These are phyloP conservation scores for Firmiana major DNA, from an alignment of 345 rosid species.

Conservation along the genomic window DNA sequence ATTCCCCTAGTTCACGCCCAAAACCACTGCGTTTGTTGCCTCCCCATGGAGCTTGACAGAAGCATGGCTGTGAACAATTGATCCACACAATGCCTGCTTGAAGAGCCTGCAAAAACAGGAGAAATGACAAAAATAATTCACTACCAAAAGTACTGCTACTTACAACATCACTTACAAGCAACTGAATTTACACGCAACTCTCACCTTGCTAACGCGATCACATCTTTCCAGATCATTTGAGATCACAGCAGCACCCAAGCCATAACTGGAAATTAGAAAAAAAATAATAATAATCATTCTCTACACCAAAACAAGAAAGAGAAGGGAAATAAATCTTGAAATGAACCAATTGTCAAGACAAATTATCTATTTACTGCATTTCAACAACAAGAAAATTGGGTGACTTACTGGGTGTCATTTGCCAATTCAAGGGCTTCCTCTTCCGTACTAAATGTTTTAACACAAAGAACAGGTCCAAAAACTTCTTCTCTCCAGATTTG, in stretches of 20 bases:
- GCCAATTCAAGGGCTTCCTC: slow-evolving; percentile 96
- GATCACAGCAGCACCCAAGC: slow-evolving; percentile 83
- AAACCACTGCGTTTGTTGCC: slow-evolving; percentile 94
- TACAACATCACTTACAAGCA: background rate
- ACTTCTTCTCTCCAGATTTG: slow-evolving; percentile 99
- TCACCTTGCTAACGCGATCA: slow-evolving; percentile 86
- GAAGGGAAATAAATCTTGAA: background rate
- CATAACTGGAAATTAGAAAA: slow-evolving; percentile 44
- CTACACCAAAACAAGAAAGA: background rate
- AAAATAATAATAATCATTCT: background rate
- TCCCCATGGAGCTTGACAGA: slow-evolving; percentile 98
- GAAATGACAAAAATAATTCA: slow-evolving; percentile 1
- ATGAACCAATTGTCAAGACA: background rate
- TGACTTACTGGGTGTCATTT: slow-evolving; percentile 83
- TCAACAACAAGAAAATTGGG: background rate
- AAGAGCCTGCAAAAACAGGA: slow-evolving; percentile 48
- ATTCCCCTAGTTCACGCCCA: slow-evolving; percentile 96
- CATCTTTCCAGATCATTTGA: slow-evolving; percentile 90
- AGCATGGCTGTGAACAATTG: slow-evolving; percentile 98
- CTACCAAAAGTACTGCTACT: background rate
- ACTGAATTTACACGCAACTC: slow-evolving; percentile 13
- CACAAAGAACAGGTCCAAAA: slow-evolving; percentile 89
- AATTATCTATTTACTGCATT: slow-evolving; percentile 2
- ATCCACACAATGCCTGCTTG: slow-evolving; percentile 91
- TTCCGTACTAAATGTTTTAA: slow-evolving; percentile 79